Conservation (phyloP, 176 grass and related monocot species). For the Aegilops longissima region DNA sequence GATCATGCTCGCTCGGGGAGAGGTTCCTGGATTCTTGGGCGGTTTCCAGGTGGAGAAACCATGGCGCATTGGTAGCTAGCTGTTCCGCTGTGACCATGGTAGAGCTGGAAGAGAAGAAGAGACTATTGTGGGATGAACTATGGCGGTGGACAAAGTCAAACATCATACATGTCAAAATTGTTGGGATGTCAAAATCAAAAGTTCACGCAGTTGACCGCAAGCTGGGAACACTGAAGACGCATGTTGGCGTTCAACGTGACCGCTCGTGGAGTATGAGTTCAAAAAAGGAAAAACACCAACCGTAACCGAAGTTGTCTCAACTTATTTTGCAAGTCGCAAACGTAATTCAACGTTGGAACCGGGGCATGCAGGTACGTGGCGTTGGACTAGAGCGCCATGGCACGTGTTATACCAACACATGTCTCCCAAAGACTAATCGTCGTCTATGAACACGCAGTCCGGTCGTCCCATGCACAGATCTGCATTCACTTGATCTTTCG, state of each 20-base stretch:
- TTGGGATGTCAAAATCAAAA: background rate
- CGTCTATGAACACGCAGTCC: background rate
- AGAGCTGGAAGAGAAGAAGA: background rate
- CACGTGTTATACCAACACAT: constrained; percentile 17
- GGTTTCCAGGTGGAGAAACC: too few species aligned
- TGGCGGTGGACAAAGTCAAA: background rate
- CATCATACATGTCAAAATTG: background rate
- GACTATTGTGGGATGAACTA: background rate
- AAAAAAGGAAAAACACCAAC: background rate
- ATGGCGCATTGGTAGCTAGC: too few species aligned
- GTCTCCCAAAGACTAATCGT: background rate
- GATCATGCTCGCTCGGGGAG: too few species aligned
- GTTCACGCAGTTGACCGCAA: background rate
- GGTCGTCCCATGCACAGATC: background rate
- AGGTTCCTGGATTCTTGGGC: too few species aligned
- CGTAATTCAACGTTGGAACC: background rate
- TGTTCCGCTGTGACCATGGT: background rate
- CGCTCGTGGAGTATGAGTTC: background rate
- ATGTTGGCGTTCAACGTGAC: background rate
- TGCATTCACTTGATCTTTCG: too few species aligned
- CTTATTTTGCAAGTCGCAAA: background rate
- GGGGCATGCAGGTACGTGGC: background rate
- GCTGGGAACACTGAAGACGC: background rate
- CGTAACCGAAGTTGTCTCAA: background rate
- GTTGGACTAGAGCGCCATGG: background rate